Base-by-base conservation (phyloP, 306 rosid genomes). In the Comarum palustre region DNA sequence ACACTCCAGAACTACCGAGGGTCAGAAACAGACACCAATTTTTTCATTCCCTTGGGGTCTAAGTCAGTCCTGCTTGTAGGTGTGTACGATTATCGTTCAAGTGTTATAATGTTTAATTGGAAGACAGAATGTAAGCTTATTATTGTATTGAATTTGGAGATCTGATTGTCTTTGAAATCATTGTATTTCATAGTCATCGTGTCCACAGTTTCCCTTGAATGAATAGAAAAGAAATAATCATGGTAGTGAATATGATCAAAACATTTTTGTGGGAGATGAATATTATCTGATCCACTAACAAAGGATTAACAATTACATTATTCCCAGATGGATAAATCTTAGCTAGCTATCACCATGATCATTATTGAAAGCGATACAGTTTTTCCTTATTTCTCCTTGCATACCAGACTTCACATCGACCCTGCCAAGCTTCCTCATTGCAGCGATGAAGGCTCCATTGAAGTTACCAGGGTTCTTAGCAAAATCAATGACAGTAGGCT, bases 361-460 rank as follows among this genome's bases (percentile, higher is more conserved):
- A 36, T 63, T 75, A 84, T 93, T 90, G 79, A 93, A 90, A 19
- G 77, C 54, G 0, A 88, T 8, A 77, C 93, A 90, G 68, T 90
- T 92, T 46, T 2, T 83, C 69, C 93, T 83, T 43, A 90, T 76
- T 81, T 89, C 78, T 0, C 97, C 98, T 0, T 41, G n/a, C 0
- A 24, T 69, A 13, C 97, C 92, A 12, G 86, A 85, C 85, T 93
- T 93, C 2, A 93, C 82, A 0, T 96, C 94, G 0, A 90, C 93
- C 71, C 96, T 88, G 4, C 94, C 96, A 3, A 93, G 97, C 83
- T 86, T 87, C 79, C 68, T 89, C 68, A 90, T 93, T 34, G 98
- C 96, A 0, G 69, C 4, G 16, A 41, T 76, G 75, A 93, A 93
- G 1, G 96, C 94, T 0, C 31, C 78, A 6, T 76, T 87, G 47